Evolutionary conservation across 768 basidiomycete genomes (phyloP), one percentile per base, ranked within the genome.

Genomic region (Gyrodon lividus): DNA sequence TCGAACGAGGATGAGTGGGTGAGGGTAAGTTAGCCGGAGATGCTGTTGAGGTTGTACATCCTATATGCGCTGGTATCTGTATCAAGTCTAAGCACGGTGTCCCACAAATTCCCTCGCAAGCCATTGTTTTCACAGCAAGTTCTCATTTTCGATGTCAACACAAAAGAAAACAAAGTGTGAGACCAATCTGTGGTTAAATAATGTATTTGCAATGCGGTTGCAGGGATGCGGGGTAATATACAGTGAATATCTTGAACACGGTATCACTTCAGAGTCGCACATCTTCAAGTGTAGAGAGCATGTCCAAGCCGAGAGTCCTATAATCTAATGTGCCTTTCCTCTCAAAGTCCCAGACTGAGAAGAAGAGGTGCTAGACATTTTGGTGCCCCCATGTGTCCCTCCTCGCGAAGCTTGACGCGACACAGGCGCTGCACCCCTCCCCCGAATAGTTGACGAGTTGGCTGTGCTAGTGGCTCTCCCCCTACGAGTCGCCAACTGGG

Each of bases 331-430:
- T 37, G 35, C 54, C 44, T 52, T 60, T 48, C 60, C 59, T 31
- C 37, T 60, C 53, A 52, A 38, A 41, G 59, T 66, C 31, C 56
- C 64, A 48, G 61, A 60, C 55, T 58, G 67, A 37, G 68, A 65
- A 56, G 57, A 61, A 28, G 57, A 58, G 38, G 68, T 52, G 22
- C 54, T 65, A 17, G 60, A 54, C 23, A 48, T 69, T 57, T 59
- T 58, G 17, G 40, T 22, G n/a, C 57, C 35, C 13, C 43, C 54
- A 35, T 51, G 63, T n/a, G 51, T 24, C 9, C 40, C 52, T 16
- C 55, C 51, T 14, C 54, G 51, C 35, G 22, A 9, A 34, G 31
- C 34, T 23, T 57, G 65, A 46, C 56, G 57, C 7, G 57, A 20
- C 5, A 16, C 31, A 28, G 45, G 16, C 2, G 19, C 46, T 28